Percentiles rank a stretch among this genome's conserved stretches.
Evolutionary conservation across 306 rosid genomes (phyloP).

Genomic region (Hippophae gyantsensis): DNA sequence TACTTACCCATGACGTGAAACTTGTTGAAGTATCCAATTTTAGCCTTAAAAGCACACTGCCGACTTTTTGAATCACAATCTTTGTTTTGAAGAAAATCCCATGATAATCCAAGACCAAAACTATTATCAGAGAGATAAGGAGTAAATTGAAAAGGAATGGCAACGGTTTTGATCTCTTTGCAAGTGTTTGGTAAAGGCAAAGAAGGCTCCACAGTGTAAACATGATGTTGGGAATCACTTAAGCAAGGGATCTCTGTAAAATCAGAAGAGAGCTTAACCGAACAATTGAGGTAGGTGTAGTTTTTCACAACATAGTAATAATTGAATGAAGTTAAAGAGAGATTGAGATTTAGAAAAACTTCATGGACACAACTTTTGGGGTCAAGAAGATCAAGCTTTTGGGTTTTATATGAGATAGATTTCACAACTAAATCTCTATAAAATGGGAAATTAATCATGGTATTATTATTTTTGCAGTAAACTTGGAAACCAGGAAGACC

Average conservation of each 20-base stretch:
- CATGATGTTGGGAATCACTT: conserved; percentile 35
- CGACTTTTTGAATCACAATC: conserved; percentile 15
- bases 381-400: conserved; percentile 50
- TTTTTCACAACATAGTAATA: conserved; percentile 40
- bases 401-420: conserved; percentile 55
- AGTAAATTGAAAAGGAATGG: conserved; percentile 60
- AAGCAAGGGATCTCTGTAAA: conserved; percentile 54
- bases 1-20: conserved; percentile 28
- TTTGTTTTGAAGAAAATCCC: conserved; percentile 34
- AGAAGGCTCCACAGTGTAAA: conserved; percentile 53
- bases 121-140: conserved; percentile 56
- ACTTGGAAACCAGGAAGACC: conserved; percentile 30
- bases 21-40: conserved; percentile 17
- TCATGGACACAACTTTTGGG: conserved; percentile 46
- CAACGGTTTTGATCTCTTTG: conserved; percentile 37
- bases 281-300: conserved; percentile 56
- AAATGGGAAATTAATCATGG: conserved; percentile 51
- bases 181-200: conserved; percentile 40
- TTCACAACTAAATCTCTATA: conserved; percentile 45
- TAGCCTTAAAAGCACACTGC: neutral
- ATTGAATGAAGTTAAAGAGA: conserved; percentile 49
- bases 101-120: conserved; percentile 64
- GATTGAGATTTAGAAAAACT: conserved; percentile 63
- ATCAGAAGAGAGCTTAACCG: conserved; percentile 19
- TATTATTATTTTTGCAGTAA: conserved; percentile 29